phyloP scores from a whole-genome alignment of 139 green algal genomes.

The Volvox africanus region DNA sequence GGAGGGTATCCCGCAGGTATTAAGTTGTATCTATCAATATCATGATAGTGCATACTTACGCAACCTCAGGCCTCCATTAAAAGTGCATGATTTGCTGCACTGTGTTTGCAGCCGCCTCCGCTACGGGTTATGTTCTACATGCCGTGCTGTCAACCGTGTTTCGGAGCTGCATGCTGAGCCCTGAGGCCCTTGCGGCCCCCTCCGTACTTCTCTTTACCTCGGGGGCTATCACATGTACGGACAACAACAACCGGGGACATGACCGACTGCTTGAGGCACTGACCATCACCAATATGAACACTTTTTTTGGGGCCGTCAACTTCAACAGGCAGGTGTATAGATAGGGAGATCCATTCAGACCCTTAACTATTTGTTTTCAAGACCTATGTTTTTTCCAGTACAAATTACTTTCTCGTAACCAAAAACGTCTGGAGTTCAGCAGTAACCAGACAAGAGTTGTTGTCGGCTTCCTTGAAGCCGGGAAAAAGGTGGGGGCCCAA shows the following conservation, averaged over 20 bases:
- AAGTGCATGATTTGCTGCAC: no score
- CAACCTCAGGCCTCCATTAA: no score
- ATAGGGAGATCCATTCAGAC: background rate
- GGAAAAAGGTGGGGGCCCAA: no score
- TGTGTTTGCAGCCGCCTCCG: slow-evolving; percentile 27
- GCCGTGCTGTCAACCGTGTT: background rate
- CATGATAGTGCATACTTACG: no score
- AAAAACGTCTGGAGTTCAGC: no score
- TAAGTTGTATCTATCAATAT: no score
- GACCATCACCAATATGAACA: background rate
- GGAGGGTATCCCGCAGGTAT: no score
- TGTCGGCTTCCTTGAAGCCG: no score
- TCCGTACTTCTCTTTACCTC: slow-evolving; percentile 27
- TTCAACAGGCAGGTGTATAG: slow-evolving; percentile 40
- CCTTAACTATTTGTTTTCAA: no score
- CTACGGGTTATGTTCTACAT: slow-evolving; percentile 17
- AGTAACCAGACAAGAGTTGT: no score
- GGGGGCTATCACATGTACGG: slow-evolving; percentile 22
- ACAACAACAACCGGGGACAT: slow-evolving; percentile 54
- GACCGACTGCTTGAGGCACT: slow-evolving; percentile 11
- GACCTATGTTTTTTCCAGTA: no score
- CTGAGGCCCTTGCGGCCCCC: background rate
- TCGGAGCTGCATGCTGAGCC: background rate
- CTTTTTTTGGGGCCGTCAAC: slow-evolving; percentile 42
- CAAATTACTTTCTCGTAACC: no score